phyloP scores from a whole-genome alignment of 371 early-diverging fungal species.

The Mucor piriformis region DNA sequence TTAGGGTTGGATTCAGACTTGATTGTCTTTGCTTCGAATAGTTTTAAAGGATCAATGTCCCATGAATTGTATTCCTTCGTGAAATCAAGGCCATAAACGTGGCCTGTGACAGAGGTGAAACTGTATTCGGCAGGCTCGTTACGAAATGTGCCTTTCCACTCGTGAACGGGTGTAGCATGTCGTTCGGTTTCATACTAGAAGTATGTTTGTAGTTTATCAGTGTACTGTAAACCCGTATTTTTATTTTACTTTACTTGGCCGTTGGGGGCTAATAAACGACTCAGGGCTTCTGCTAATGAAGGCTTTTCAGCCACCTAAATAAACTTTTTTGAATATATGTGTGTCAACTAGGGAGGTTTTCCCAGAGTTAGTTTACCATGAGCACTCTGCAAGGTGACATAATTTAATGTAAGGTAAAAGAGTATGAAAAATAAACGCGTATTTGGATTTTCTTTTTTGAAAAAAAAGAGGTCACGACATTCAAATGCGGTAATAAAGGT shows the following conservation, averaged over 20 bases:
- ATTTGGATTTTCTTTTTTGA: no score
- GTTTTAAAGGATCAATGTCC: constrained; percentile 45
- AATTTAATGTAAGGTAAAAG: constrained; percentile 13
- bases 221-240: background rate
- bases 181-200: constrained; percentile 44
- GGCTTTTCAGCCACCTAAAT: constrained; percentile 77
- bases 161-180: constrained; percentile 48
- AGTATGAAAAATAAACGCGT: background rate
- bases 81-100: constrained; percentile 52
- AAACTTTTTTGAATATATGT: no score
- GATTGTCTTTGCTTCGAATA: constrained; percentile 49
- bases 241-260: constrained; percentile 36
- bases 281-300: constrained; percentile 70
- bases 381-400: constrained; percentile 24
- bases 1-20: constrained; percentile 53
- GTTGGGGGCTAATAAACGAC: constrained; percentile 54
- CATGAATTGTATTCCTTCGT: constrained; percentile 54
- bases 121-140: constrained; percentile 41
- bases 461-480: background rate
- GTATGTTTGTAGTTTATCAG: no score
- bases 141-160: constrained; percentile 46
- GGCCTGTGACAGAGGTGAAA: constrained; percentile 54
- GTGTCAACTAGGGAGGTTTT: background rate
- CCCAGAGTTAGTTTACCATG: constrained; percentile 9
- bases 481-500: no score